Base-by-base conservation (phyloP, 2,329 filamentous ascomycete species). In the Beauveria bassiana region DNA sequence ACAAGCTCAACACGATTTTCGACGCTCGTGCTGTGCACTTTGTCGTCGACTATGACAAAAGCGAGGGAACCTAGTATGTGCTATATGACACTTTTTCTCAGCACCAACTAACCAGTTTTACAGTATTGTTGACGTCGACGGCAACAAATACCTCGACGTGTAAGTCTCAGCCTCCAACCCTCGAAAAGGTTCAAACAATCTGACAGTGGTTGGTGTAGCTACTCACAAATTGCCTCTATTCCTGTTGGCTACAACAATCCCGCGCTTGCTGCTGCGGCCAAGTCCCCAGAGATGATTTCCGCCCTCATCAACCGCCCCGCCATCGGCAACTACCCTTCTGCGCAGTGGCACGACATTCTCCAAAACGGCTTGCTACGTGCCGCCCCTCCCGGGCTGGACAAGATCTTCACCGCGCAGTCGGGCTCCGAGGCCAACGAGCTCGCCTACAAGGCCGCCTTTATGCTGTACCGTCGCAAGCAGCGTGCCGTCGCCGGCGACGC, bases 391-490 rank as follows among this genome's bases (percentile, higher is more conserved):
- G 89, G 89, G 52, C 77, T 90, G 61, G 78, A 90, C 77, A 88
- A 92, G 75, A 89, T 93, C 68, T 93, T 93, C 78, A 93, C 90
- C 52, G 89, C 85, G 56, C 86, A 88, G 77, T 84, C 89, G 49
- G 90, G 90, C 63, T 91, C 88, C 40, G 90, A 93, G 71, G 90
- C 90, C 73, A 93, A 93, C 75, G 90, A 93, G 76, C 86, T 89
- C 54, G 90, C 90, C 61, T 93, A 89, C 82, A 93, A 93, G 78
- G 90, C 90, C 16, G 89, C 90, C 28, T 92, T 93, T 77, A 93
- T 93, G 87, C 91, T 86, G 78, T 86, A 86, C 73, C 82, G 87
- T 55, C 88, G 88, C 70, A 81, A 85, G 63, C 79, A 91, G 78
- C 88, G 90, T 68, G 88, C 83, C 47, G 87, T 89, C 34, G 14